A percentile compares a stretch with the other conserved stretches of the same genome.
phyloP scores from a whole-genome alignment of 768 basidiomycete genomes.

The Gelatoporia subvermispora region DNA sequence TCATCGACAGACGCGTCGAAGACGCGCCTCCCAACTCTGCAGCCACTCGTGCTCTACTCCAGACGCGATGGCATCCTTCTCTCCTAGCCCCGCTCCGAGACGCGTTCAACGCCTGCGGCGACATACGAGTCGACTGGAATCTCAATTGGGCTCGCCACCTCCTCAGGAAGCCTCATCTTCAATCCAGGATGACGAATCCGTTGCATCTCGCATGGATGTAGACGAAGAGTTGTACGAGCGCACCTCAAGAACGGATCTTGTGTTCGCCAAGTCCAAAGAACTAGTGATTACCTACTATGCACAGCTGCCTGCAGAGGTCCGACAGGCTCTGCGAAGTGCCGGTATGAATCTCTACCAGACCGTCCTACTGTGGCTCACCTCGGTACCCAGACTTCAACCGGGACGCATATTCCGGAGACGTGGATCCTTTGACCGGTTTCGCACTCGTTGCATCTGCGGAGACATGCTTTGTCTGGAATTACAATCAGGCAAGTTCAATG shows the following conservation, averaged over 20 bases:
- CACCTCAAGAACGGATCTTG: slow-evolving; percentile 25
- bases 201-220: slow-evolving; percentile 50
- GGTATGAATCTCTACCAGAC: slow-evolving; percentile 36
- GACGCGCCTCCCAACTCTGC: slow-evolving; percentile 11
- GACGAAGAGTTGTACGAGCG: slow-evolving; percentile 37
- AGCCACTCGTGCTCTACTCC: not conserved
- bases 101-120: slow-evolving; percentile 30
- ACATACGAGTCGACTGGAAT: slow-evolving; percentile 24
- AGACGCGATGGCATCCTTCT: slow-evolving; percentile 52
- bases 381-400: slow-evolving; percentile 53
- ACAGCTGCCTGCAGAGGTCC: slow-evolving; percentile 67
- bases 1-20: slow-evolving; percentile 15
- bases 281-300: slow-evolving; percentile 64
- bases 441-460: slow-evolving; percentile 65
- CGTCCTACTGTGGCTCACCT: not conserved
- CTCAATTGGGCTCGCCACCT: slow-evolving; percentile 39
- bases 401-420: slow-evolving; percentile 63
- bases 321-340: slow-evolving; percentile 62
- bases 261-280: slow-evolving; percentile 74
- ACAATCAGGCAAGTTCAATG: slow-evolving; percentile 49
- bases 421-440: slow-evolving; percentile 70
- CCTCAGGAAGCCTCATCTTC: slow-evolving; percentile 21
- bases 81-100: slow-evolving; percentile 55
- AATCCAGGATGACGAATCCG: slow-evolving; percentile 36
- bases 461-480: slow-evolving; percentile 83